Evolutionary conservation across 164 flowering plant genomes (phyloP), one percentile per base, ranked within the genome.

Genomic region (Chimonanthus salicifolius): DNA sequence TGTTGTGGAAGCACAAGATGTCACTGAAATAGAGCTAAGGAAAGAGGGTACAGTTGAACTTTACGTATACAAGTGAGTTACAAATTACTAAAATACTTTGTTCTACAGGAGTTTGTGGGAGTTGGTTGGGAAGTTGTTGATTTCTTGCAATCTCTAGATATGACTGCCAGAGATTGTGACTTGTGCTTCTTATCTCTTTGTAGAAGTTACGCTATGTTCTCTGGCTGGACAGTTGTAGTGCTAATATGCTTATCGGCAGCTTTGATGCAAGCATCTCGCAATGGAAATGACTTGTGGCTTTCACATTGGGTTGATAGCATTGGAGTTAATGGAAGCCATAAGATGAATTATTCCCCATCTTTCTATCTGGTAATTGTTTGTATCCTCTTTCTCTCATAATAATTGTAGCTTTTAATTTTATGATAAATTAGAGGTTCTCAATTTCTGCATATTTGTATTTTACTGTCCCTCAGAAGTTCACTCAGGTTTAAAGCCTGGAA

Each of bases 271-370:
- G 91, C 89, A 70, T 90, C 99, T 74, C 94, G 94, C 46, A 93
- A 92, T 85, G 99, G 99, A 72, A 95, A 95, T 88, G 99, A 95
- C 81, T 80, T 95, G 67, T 95, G 99, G 99, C 83, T 95, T 44
- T 91, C 99, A 44, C 85, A 81, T 77, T 95, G 99, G 99, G 99
- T 94, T 72, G 99, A 94, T 80, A 79, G 86, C 74, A 82, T 88
- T 44, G 85, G 80, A 75, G 33, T 33, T 33, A n/a, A 54, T n/a
- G 16, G 60, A 3, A 77, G 76, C 50, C 77, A 74, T 62, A 74
- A 71, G 63, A 67, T 74, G 45, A 78, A 84, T 54, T 58, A 82
- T 73, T 85, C 96, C 21, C 86, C 88, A 21, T 78, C 84, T 66
- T 92, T 88, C 79, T 95, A 90, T 80, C 84, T 95, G 97, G 99